These are phyloP conservation scores for Rhododendron henanense DNA, from an alignment of 148 eudicot genomes.

Conservation along the genomic window DNA sequence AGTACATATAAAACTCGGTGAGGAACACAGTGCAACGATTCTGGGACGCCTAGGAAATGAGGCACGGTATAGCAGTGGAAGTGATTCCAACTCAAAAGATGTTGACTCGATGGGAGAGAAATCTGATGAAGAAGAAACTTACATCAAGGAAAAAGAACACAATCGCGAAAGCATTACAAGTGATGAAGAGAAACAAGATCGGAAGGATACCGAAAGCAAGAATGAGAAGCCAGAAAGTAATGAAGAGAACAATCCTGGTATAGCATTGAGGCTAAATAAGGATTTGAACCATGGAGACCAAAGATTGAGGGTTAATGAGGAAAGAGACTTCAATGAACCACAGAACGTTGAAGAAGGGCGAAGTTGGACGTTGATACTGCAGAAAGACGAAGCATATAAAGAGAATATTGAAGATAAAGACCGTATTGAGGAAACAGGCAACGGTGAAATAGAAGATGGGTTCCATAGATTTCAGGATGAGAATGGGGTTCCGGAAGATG, in stretches of 20 bases:
- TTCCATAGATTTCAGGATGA: conserved; percentile 4
- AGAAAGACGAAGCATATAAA: not conserved
- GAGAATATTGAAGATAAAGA: not conserved
- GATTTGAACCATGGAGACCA: not conserved
- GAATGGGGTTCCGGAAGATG: conserved; percentile 16
- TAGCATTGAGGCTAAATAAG: not conserved
- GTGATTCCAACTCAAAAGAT: not conserved
- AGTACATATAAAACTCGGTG: not conserved
- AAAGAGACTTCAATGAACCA: not conserved
- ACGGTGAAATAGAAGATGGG: not conserved
- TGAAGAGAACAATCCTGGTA: not conserved
- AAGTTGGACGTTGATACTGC: not conserved
- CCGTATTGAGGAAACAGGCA: not conserved
- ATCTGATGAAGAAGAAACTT: not conserved
- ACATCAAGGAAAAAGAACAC: not conserved
- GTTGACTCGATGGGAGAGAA: not conserved
- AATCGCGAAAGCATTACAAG: not conserved
- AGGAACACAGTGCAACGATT: not conserved
- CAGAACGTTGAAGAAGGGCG: not conserved
- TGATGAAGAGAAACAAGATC: not conserved
- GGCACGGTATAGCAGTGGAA: not conserved
- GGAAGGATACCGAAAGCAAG: not conserved
- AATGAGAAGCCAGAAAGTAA: not conserved
- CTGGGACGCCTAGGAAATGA: not conserved
- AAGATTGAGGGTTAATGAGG: not conserved